Conservation (phyloP, 2,329 filamentous ascomycete species). For the Orbilia ellipsospora region DNA sequence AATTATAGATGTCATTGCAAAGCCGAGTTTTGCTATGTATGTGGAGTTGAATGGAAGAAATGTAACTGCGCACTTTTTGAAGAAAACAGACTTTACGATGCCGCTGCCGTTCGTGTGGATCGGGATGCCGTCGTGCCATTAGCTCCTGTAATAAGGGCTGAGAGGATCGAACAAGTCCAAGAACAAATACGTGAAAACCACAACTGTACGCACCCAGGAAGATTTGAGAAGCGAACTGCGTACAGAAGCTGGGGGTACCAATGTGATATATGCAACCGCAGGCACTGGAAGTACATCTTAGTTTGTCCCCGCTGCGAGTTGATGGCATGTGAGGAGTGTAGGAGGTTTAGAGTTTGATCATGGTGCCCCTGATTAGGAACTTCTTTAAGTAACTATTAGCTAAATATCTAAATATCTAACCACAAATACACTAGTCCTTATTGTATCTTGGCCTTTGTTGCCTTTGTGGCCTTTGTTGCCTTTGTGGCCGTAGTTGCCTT, state of each 20-base stretch:
- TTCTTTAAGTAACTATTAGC: no score
- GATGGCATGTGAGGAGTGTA: conserved; percentile 39
- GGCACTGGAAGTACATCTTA: conserved; percentile 42
- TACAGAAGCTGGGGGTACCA: conserved; percentile 15
- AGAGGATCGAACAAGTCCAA: conserved; percentile 20
- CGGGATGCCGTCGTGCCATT: conserved; percentile 1
- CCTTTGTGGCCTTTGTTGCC: no score
- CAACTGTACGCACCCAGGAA: conserved; percentile 21
- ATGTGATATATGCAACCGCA: conserved; percentile 22
- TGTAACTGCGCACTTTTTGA: conserved; percentile 21
- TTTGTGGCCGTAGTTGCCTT: no score
- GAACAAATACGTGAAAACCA: conserved; percentile 22
- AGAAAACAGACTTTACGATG: conserved; percentile 19
- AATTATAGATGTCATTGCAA: conserved; percentile 31
- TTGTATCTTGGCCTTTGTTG: no score
- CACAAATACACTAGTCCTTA: no score
- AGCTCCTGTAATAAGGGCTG: conserved; percentile 1
- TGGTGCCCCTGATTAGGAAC: no score
- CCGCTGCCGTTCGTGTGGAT: conserved; percentile 29
- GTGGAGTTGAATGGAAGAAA: conserved; percentile 32
- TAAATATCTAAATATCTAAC: no score
- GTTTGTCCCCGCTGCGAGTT: conserved; percentile 28
- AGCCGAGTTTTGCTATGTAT: conserved; percentile 43
- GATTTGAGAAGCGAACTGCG: conserved; percentile 14
- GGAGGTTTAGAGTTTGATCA: conserved; percentile 25